These are phyloP conservation scores for Draba incana DNA, from an alignment of 345 rosid genomes.

Conservation along the genomic window DNA sequence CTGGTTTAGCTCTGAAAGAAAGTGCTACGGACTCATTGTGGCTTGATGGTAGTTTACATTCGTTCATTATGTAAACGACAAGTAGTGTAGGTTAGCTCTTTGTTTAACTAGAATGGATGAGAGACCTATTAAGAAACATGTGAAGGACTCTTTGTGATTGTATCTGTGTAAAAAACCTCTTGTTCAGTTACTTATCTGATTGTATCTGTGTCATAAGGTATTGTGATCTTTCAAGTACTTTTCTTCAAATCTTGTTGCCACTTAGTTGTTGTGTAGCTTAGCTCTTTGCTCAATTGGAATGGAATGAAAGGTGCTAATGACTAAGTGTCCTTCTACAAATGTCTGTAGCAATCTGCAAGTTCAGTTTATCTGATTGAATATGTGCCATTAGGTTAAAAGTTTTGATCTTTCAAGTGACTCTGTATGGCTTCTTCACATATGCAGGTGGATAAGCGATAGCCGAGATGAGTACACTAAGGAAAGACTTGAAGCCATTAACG, in stretches of 20 bases:
- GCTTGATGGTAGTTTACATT: not conserved
- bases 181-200: not conserved
- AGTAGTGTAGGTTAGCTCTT: not conserved
- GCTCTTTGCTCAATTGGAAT: not conserved
- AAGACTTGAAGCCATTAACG: conserved; percentile 79
- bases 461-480: conserved; percentile 90
- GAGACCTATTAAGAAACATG: not conserved
- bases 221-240: not conserved
- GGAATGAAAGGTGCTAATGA: not conserved
- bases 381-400: not conserved
- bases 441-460: conserved; percentile 96
- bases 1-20: no score
- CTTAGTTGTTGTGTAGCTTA: not conserved
- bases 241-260: no score
- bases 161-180: no score
- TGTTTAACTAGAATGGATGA: conserved; percentile 7
- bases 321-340: not conserved
- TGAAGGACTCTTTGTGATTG: not conserved
- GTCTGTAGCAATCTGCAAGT: not conserved
- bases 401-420: not conserved
- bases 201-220: not conserved
- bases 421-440: not conserved
- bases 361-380: not conserved
- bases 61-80: not conserved
- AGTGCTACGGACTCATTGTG: not conserved